Base-by-base conservation (phyloP, 2,329 filamentous ascomycete genomes). In the Gaeumannomyces sp. region DNA sequence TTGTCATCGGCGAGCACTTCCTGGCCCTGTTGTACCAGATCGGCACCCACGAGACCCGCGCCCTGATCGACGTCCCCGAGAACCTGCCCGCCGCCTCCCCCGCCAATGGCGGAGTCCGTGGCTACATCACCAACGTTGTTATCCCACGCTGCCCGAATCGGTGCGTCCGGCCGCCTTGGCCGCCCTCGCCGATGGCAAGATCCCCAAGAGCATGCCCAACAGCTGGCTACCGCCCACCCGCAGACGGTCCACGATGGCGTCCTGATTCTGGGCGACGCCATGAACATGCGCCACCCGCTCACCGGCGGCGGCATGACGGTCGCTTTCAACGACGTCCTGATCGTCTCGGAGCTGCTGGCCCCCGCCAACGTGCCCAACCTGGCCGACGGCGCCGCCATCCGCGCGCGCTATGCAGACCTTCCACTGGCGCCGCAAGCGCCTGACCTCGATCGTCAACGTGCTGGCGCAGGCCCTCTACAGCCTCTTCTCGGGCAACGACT, bases 271-370 rank as follows among this genome's bases (percentile, higher is more conserved):
- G 95, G 95, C 66, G 95, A 99, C 75, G 94, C 95, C 19, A 89
- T 96, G 83, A 99, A 99, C 80, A 99, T 99, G 95, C 91, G 95
- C n/a, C 95, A 99, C 78, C 95, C 95, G 1, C 83, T 99, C 16
- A 99, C 95, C 0, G 95, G 95, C 64, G 95, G 95, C 69, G 95
- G 95, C 71, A 99, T 99, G 95, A 98, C 94, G 0, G 95, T 98
- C 1, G 95, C 92, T 1, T 90, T 99, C 76, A 96, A 94, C 78
- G 95, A 99, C 73, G 93, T 91, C 1, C 84, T 95, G 14, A 77
- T 96, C 1, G 83, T 99, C 31, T 81, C 89, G 0, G 83, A 89
- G 11, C 80, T 97, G 28, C 85, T 99, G 1, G 81, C 85, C 53
- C 93, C 92, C 0, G 78, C 83, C 56, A 77, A 79, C 10, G 83